Conservation (phyloP, 495 filamentous ascomycete genomes). For the Extremus antarcticus region DNA sequence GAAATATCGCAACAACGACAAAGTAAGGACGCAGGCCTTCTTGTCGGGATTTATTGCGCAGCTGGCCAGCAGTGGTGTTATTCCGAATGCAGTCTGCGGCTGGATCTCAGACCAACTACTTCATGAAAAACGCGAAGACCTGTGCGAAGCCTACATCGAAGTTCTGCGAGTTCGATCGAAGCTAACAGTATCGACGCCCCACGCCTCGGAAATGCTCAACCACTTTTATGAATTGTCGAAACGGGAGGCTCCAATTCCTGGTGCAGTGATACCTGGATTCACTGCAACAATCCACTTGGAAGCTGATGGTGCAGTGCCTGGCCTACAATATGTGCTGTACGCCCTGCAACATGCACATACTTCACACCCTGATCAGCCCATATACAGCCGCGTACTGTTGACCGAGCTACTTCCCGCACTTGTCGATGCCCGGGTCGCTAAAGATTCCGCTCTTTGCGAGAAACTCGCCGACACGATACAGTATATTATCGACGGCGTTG, state of each 20-base stretch:
- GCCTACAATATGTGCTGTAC: neutral
- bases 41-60: conserved; percentile 17
- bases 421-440: neutral
- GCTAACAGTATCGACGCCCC: neutral
- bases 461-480: neutral
- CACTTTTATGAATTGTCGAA: neutral
- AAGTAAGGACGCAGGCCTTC: conserved; percentile 10
- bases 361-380: neutral
- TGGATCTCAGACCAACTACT: conserved; percentile 13
- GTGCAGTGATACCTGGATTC: too few species aligned
- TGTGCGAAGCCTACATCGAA: conserved; percentile 17
- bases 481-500: neutral
- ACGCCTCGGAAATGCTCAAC: neutral
- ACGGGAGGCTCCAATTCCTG: neutral
- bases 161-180: neutral
- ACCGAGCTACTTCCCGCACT: neutral
- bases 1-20: neutral
- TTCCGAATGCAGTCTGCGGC: neutral
- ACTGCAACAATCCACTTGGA: neutral
- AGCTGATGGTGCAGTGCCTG: neutral
- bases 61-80: neutral
- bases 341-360: neutral
- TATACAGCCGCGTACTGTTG: neutral
- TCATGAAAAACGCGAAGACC: conserved; percentile 13
- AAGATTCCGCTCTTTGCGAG: neutral